phyloP scores from a whole-genome alignment of 2,329 filamentous ascomycete genomes.

The Aspergillus clavatus region DNA sequence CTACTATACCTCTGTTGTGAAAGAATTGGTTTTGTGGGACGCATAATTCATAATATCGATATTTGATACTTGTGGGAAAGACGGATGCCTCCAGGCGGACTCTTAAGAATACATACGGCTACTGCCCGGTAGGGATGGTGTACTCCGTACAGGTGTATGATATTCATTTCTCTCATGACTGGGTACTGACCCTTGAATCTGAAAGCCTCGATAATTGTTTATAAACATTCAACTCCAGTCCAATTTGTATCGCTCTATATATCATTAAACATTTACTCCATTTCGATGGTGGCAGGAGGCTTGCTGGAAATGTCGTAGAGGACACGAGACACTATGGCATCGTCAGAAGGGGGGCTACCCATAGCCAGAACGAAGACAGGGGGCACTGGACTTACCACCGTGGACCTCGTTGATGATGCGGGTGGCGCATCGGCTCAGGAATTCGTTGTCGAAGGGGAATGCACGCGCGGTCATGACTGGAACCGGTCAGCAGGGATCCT shows the following conservation, averaged over 20 bases:
- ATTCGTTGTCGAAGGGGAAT: conserved; percentile 60
- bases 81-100: no score
- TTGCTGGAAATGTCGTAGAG: conserved; percentile 54
- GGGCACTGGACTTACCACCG: conserved; percentile 50
- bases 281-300: conserved; percentile 68
- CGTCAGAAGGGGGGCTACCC: neutral
- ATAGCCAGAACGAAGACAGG: conserved; percentile 10
- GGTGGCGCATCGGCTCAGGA: conserved; percentile 60
- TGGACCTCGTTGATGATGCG: conserved; percentile 73
- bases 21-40: no score
- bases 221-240: neutral
- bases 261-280: conserved; percentile 51
- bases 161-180: neutral
- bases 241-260: neutral
- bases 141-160: neutral
- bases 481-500: neutral
- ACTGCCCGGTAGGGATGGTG: no score
- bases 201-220: neutral
- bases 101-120: no score
- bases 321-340: conserved; percentile 16
- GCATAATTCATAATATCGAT: no score
- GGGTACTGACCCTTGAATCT: neutral
- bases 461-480: conserved; percentile 67
- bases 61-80: no score
- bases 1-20: no score